A percentile compares a stretch with the other conserved stretches of the same genome.
Evolutionary conservation across 179 eudicot genomes (phyloP).

Genomic region (Gypsophila paniculata): DNA sequence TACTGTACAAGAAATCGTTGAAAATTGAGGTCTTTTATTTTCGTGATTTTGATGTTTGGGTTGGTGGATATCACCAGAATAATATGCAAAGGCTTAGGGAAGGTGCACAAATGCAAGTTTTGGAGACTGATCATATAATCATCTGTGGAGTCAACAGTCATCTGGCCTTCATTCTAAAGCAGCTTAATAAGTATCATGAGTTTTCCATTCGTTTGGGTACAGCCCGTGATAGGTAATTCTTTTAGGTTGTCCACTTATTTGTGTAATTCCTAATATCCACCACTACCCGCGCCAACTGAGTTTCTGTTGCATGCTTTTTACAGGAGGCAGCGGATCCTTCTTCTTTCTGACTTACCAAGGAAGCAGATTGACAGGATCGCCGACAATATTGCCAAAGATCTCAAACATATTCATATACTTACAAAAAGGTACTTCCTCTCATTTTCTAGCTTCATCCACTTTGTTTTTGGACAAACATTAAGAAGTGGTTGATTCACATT

Average conservation of each 20-base stretch:
- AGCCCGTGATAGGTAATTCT: conserved; percentile 68
- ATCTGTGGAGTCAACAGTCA: conserved; percentile 91
- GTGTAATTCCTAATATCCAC: not conserved
- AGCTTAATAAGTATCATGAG: conserved; percentile 86
- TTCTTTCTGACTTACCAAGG: conserved; percentile 86
- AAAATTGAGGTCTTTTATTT: conserved; percentile 22
- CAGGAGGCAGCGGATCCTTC: conserved; percentile 93
- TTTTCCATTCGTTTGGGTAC: conserved; percentile 84
- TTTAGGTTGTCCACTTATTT: not conserved
- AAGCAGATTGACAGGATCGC: conserved; percentile 82
- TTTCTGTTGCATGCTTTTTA: conserved; percentile 16
- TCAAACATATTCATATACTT: conserved; percentile 73
- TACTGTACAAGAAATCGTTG: conserved; percentile 15
- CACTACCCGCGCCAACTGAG: conserved; percentile 5
- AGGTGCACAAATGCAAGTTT: conserved; percentile 91
- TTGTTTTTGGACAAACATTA: too few species aligned
- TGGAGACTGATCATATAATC: conserved; percentile 85
- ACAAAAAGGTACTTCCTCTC: conserved; percentile 64
- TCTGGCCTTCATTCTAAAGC: conserved; percentile 74
- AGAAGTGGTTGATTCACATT: too few species aligned
- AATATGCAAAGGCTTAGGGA: conserved; percentile 93
- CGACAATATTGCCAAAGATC: conserved; percentile 75
- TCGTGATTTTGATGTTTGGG: conserved; percentile 6
- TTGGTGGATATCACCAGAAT: conserved; percentile 41
- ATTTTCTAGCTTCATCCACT: too few species aligned